Base-by-base conservation (phyloP, 768 basidiomycete species). In the Phanerochaete sordida region DNA sequence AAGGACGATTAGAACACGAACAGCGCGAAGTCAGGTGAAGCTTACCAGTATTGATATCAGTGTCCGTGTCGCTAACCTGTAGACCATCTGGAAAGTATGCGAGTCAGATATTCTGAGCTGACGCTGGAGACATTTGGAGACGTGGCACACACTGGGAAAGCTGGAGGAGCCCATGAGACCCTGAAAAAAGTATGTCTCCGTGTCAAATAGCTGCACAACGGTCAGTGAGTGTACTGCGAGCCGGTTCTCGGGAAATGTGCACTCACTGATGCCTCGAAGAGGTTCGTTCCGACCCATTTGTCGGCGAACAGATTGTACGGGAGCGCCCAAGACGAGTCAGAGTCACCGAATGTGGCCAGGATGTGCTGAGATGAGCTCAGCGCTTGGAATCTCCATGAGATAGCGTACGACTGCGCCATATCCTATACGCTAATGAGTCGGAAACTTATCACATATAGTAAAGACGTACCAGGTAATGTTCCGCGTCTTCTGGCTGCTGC, bases 401-500 rank as follows among this genome's bases (percentile, higher is more conserved):
- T 53, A 1, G 60, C 26, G 2, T 61, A 48, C 0, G 57, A 28
- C 11, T 51, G 21, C 2, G 64, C 61, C 12, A 60, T 56, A 21
- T 48, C 52, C 64, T 68, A 39, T n/a, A 30, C 16, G n/a, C 26
- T 19, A 31, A 23, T 56, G 49, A 7, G 2, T 21, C n/a, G n/a
- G 7, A 19, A 46, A 7, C 6, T 7, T 19, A 19, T 7, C 23
- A 19, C 8, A 8, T 7, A 24, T 8, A 46, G 6, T n/a, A 46
- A n/a, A 35, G 6, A 35, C 73, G 12, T 19, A 72, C 74, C 12
- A 52, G 39, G 52, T 69, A 76, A 45, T 70, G 60, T 7, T 52
- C 26, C 0, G 62, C 66, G 9, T 72, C 66, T 1, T 26, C 50
- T 1, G 37, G 21, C 6, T 69, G 33, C 0, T 68, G 65, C 16